A percentile compares a stretch with the other conserved stretches of the same genome.
Conservation (phyloP, 306 rosid species). For the Acacia acuminata region DNA sequence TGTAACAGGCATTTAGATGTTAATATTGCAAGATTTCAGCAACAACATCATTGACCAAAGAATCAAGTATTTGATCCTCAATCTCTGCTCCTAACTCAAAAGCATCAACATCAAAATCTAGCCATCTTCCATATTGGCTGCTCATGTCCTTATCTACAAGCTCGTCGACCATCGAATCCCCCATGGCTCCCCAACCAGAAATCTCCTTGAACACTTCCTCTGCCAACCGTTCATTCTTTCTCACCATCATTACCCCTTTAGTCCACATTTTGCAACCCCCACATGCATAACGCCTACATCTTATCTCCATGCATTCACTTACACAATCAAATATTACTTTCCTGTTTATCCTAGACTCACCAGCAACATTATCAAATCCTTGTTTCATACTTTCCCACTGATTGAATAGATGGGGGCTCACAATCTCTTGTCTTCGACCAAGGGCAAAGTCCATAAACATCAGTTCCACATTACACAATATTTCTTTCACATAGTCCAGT, state of each 20-base stretch:
- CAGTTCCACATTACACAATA: slow-evolving; percentile 58
- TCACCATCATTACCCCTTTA: slow-evolving; percentile 68
- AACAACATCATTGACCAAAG: slow-evolving; percentile 70
- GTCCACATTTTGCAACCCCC: slow-evolving; percentile 78
- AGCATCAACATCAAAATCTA: slow-evolving; percentile 68
- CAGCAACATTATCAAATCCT: slow-evolving; percentile 31
- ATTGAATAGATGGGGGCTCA: slow-evolving; percentile 65
- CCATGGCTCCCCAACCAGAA: slow-evolving; percentile 63
- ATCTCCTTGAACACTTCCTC: slow-evolving; percentile 77
- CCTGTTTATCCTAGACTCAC: slow-evolving; percentile 48
- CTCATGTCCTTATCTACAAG: slow-evolving; percentile 93
- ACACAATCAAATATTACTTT: slow-evolving; percentile 72
- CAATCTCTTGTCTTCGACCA: slow-evolving; percentile 53
- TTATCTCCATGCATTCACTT: slow-evolving; percentile 74
- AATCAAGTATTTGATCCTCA: slow-evolving; percentile 60
- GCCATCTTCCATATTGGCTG: slow-evolving; percentile 75
- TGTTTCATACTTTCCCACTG: slow-evolving; percentile 63
- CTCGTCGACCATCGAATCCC: slow-evolving; percentile 87
- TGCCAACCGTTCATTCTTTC: slow-evolving; percentile 67
- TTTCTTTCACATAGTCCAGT: slow-evolving; percentile 67
- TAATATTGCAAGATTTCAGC: slow-evolving; percentile 40
- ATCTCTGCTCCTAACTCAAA: slow-evolving; percentile 67
- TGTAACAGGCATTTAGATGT: neutral
- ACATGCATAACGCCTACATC: slow-evolving; percentile 50
- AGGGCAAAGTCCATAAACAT: slow-evolving; percentile 69